Evolutionary conservation across 495 filamentous ascomycete genomes (phyloP).

Genomic region (Antarctomyces pellizariae): DNA sequence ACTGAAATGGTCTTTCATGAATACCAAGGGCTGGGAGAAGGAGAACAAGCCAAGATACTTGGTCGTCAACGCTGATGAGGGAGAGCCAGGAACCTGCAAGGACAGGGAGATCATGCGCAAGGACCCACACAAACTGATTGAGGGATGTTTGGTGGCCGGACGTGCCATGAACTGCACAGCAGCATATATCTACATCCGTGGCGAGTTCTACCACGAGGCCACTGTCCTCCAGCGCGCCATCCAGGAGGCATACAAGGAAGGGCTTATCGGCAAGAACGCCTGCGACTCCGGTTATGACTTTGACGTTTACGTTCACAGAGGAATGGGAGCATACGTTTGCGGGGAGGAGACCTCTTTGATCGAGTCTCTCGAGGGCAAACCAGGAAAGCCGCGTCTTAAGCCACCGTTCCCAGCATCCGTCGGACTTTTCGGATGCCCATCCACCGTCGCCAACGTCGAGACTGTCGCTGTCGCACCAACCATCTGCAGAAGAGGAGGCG

Average conservation of each 20-base stretch:
- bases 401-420: constrained; percentile 94
- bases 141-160: constrained; percentile 90
- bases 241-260: constrained; percentile 86
- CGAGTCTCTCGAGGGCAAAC: constrained; percentile 94
- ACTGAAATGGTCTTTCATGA: constrained; percentile 99
- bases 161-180: constrained; percentile 95
- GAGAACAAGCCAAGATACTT: constrained; percentile 88
- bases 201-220: constrained; percentile 95
- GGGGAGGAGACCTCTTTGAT: constrained; percentile 96
- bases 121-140: constrained; percentile 93
- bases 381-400: constrained; percentile 94
- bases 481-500: constrained; percentile 77
- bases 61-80: constrained; percentile 96
- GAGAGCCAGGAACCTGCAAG: constrained; percentile 97
- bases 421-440: constrained; percentile 92
- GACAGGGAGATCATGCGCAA: constrained; percentile 99
- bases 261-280: constrained; percentile 91
- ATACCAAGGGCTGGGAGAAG: constrained; percentile 98
- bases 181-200: constrained; percentile 98
- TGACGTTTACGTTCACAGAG: constrained; percentile 88
- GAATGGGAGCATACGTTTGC: constrained; percentile 92
- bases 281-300: constrained; percentile 95
- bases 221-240: constrained; percentile 84
- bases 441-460: constrained; percentile 95
- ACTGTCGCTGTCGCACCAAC: constrained; percentile 89